Percentiles rank a stretch among this genome's conserved stretches.
Conservation (phyloP, 2,329 filamentous ascomycete species). For the Didymella segeticola region DNA sequence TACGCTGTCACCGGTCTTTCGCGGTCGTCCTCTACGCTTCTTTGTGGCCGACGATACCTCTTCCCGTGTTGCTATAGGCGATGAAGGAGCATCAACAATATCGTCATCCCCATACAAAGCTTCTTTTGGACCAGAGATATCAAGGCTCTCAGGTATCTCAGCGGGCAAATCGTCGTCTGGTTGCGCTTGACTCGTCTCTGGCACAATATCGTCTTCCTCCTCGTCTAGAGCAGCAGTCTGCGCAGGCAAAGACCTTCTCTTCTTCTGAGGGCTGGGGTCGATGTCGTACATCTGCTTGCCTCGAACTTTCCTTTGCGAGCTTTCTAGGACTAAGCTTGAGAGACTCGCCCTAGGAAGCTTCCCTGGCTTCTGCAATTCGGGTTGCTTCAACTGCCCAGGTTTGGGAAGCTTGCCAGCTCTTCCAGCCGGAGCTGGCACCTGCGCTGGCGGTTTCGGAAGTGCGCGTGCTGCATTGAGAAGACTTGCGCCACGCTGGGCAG, state of each 20-base stretch:
- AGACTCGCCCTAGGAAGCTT: neutral
- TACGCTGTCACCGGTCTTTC: neutral
- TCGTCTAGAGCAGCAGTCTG: neutral
- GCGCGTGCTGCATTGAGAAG: conserved; percentile 42
- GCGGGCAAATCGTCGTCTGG: neutral
- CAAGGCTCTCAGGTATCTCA: neutral
- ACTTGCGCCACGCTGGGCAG: conserved; percentile 24
- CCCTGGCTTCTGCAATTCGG: neutral
- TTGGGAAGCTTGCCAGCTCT: neutral
- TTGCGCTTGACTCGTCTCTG: conserved; percentile 4
- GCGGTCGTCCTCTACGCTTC: neutral
- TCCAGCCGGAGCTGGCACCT: neutral
- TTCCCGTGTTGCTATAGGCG: neutral
- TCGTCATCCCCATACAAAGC: neutral
- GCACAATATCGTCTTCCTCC: neutral
- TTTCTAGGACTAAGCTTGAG: neutral
- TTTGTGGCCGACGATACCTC: neutral
- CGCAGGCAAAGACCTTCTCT: neutral
- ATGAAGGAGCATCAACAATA: neutral
- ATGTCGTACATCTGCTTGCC: conserved; percentile 3
- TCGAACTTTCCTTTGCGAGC: neutral
- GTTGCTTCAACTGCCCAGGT: neutral
- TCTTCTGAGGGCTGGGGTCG: conserved; percentile 6
- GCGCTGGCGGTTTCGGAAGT: conserved; percentile 13
- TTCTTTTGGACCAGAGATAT: neutral